Conservation (phyloP, 257 asterid genomes). For the Ilex aquifolium region DNA sequence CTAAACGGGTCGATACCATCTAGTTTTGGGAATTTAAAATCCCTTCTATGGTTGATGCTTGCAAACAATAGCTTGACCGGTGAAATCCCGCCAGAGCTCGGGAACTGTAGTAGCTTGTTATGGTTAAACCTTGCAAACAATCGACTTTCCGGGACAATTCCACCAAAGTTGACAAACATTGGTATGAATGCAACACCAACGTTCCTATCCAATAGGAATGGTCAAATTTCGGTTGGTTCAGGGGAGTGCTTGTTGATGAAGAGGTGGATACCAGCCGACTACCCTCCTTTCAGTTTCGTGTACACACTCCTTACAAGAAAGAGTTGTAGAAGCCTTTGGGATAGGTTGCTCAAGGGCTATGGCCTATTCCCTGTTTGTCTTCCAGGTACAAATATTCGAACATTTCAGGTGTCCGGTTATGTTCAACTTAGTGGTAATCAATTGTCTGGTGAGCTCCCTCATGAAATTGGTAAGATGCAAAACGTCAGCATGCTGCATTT, state of each 20-base stretch:
- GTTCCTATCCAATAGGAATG: conserved; percentile 39
- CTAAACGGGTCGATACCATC: conserved; percentile 57
- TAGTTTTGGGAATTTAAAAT: conserved; percentile 55
- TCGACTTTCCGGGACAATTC: conserved; percentile 49
- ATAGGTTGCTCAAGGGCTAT: conserved; percentile 57
- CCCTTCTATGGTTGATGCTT: conserved; percentile 88
- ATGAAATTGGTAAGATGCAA: conserved; percentile 60
- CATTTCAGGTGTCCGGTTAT: conserved; percentile 56
- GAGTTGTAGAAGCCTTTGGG: conserved; percentile 69
- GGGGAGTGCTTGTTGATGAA: conserved; percentile 80
- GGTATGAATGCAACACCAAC: conserved; percentile 53
- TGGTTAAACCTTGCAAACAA: conserved; percentile 84
- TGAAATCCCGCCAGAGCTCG: conserved; percentile 62
- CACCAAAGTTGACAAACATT: conserved; percentile 44
- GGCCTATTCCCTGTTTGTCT: conserved; percentile 73
- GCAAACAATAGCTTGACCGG: conserved; percentile 65
- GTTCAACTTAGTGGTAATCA: conserved; percentile 67
- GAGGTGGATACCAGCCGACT: conserved; percentile 92
- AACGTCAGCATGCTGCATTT: conserved; percentile 74
- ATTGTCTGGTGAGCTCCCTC: conserved; percentile 61
- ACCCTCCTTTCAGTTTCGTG: conserved; percentile 77
- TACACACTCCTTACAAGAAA: conserved; percentile 61
- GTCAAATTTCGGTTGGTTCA: conserved; percentile 49
- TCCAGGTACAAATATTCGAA: conserved; percentile 50
- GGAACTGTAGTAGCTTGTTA: conserved; percentile 73